A percentile compares a stretch with the other conserved stretches of the same genome.
Conservation (phyloP, 2,329 filamentous ascomycete species). For the Apiospora kogelbergensis region DNA sequence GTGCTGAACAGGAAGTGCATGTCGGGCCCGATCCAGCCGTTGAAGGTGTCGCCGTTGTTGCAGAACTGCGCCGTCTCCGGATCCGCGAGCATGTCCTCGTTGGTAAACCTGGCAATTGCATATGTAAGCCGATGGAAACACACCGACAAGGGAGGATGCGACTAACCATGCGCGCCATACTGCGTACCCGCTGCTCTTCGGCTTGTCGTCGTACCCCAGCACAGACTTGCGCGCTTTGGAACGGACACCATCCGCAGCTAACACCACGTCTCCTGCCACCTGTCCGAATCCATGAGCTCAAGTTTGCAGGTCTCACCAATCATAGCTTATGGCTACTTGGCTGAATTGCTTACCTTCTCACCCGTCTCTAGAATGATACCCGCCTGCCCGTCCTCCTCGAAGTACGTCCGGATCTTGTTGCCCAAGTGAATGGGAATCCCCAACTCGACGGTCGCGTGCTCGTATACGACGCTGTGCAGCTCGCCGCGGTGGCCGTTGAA, state of each 20-base stretch:
- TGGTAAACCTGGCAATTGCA: constrained; percentile 38
- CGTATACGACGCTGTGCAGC: constrained; percentile 58
- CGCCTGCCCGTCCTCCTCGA: constrained; percentile 50
- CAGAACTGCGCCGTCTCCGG: constrained; percentile 54
- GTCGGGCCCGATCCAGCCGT: constrained; percentile 58
- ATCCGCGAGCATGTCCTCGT: constrained; percentile 51
- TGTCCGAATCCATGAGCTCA: constrained; percentile 15
- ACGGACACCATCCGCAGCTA: constrained; percentile 56
- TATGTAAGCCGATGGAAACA: background rate
- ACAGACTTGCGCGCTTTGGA: constrained; percentile 52
- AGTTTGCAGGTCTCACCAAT: constrained; percentile 12
- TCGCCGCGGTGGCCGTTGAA: constrained; percentile 63
- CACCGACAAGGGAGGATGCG: background rate
- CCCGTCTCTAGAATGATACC: constrained; percentile 52
- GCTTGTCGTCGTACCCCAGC: constrained; percentile 50
- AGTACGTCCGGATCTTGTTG: constrained; percentile 51
- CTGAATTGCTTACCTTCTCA: constrained; percentile 35
- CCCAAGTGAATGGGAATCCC: constrained; percentile 56
- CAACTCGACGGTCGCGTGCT: constrained; percentile 54
- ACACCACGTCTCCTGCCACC: constrained; percentile 48
- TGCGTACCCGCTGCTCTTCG: constrained; percentile 51
- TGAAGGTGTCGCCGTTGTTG: constrained; percentile 57
- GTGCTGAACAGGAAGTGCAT: constrained; percentile 58
- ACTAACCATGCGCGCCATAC: constrained; percentile 53
- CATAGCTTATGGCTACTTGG: no score